These are phyloP conservation scores for Tricholoma furcatifolium DNA, from an alignment of 768 basidiomycete genomes.

Conservation along the genomic window DNA sequence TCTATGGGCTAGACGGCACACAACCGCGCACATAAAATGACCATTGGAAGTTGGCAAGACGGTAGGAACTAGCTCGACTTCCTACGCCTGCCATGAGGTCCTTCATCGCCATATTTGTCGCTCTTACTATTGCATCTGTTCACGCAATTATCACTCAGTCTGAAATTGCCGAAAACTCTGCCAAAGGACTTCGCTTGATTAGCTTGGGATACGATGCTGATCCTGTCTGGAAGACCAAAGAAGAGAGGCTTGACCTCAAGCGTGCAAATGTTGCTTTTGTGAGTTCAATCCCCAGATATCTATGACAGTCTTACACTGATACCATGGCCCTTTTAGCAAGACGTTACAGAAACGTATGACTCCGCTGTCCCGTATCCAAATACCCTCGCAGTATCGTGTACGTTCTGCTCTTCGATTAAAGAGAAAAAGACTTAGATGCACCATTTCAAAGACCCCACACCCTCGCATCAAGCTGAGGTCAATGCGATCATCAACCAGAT, in stretches of 20 bases:
- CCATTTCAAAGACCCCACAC: conserved; percentile 20
- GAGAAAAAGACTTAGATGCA: neutral
- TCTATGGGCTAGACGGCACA: too few species aligned
- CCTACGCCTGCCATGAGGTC: conserved; percentile 3
- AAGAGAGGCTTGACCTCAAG: conserved; percentile 28
- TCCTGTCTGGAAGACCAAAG: conserved; percentile 31
- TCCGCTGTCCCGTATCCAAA: neutral
- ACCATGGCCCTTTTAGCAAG: neutral
- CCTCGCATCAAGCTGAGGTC: conserved; percentile 23
- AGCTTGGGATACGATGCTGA: conserved; percentile 26
- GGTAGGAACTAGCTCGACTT: neutral
- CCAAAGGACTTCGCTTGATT: conserved; percentile 30
- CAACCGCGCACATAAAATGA: too few species aligned
- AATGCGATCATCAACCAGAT: conserved; percentile 20
- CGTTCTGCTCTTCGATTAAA: neutral
- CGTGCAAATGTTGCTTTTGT: conserved; percentile 23
- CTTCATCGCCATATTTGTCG: conserved; percentile 1
- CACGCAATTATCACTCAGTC: conserved; percentile 16
- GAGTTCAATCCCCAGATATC: conserved; percentile 9
- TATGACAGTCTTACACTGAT: neutral
- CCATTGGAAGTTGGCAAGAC: too few species aligned
- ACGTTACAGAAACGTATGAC: conserved; percentile 3
- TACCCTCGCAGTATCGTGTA: neutral
- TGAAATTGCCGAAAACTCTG: conserved; percentile 26
- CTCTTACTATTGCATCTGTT: conserved; percentile 1